phyloP scores from a whole-genome alignment of 1,284 basidiomycete genomes.

The Cerioporus squamosus region DNA sequence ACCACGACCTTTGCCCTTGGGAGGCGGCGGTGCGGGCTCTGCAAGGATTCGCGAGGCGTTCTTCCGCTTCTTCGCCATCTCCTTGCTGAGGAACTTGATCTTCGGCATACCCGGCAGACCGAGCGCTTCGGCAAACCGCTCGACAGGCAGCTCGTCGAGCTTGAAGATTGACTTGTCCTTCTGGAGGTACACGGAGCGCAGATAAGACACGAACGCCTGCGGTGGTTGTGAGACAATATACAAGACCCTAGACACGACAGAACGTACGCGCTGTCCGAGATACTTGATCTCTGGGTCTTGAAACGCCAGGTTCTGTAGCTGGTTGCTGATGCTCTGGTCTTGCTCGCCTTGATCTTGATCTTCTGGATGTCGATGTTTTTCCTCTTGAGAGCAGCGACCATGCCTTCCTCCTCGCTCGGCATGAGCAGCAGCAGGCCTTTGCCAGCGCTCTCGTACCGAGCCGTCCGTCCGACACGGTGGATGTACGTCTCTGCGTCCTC shows the following conservation, averaged over 20 bases:
- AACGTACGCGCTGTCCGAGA: constrained; percentile 85
- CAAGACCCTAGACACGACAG: neutral
- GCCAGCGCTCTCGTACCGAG: constrained; percentile 90
- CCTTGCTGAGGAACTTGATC: constrained; percentile 87
- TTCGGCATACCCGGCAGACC: constrained; percentile 96
- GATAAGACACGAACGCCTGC: constrained; percentile 95
- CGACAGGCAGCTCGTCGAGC: constrained; percentile 80
- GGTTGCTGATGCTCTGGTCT: constrained; percentile 87
- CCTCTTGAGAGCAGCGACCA: constrained; percentile 72
- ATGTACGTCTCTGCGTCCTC: constrained; percentile 99
- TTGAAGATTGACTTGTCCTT: constrained; percentile 96
- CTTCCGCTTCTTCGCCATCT: constrained; percentile 76
- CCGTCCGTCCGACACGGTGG: constrained; percentile 95
- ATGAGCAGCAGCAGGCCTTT: constrained; percentile 85
- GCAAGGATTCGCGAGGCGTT: constrained; percentile 55
- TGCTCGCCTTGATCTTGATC: constrained; percentile 92
- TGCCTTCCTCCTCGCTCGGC: constrained; percentile 93
- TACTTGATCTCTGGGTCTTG: constrained; percentile 98
- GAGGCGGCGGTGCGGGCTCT: constrained; percentile 21
- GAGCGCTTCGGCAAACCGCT: constrained; percentile 87
- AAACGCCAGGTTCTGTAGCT: constrained; percentile 93
- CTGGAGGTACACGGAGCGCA: constrained; percentile 92
- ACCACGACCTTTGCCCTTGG: constrained; percentile 29
- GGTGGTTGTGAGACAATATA: neutral
- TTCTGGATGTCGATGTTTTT: constrained; percentile 80